These are phyloP conservation scores for Sporothrix humicola DNA, from an alignment of 2,329 filamentous ascomycete genomes.

Conservation along the genomic window DNA sequence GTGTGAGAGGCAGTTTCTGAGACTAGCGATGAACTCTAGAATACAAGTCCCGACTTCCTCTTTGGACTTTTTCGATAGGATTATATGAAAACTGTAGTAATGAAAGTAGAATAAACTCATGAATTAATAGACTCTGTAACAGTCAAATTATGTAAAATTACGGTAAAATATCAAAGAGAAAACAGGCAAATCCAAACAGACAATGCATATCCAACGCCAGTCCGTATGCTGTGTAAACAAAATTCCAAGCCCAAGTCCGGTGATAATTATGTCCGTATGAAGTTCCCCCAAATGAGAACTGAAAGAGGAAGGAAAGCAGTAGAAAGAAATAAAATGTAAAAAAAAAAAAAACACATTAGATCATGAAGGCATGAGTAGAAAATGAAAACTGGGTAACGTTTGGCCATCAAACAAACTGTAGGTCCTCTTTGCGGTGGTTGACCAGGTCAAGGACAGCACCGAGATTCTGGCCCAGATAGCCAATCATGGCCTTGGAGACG, in stretches of 20 bases:
- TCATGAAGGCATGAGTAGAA: neutral
- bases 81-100: too few species aligned
- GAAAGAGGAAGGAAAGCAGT: neutral
- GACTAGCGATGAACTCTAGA: too few species aligned
- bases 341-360: neutral
- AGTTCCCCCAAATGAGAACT: neutral
- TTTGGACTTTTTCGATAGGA: too few species aligned
- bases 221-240: neutral
- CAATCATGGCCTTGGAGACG: conserved; percentile 54
- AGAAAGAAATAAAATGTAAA: neutral
- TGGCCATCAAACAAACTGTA: conserved; percentile 40
- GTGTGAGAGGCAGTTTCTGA: too few species aligned
- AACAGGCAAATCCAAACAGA: neutral
- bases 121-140: too few species aligned
- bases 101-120: too few species aligned
- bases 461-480: conserved; percentile 53
- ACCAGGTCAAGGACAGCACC: conserved; percentile 52
- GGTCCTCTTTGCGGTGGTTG: conserved; percentile 47
- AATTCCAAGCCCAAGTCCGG: neutral
- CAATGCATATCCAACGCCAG: neutral
- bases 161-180: too few species aligned
- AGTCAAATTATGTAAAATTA: too few species aligned
- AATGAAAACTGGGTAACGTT: neutral
- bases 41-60: too few species aligned
- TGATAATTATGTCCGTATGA: neutral